phyloP scores from a whole-genome alignment of 2,329 filamentous ascomycete genomes.

The Polychaeton citri region DNA sequence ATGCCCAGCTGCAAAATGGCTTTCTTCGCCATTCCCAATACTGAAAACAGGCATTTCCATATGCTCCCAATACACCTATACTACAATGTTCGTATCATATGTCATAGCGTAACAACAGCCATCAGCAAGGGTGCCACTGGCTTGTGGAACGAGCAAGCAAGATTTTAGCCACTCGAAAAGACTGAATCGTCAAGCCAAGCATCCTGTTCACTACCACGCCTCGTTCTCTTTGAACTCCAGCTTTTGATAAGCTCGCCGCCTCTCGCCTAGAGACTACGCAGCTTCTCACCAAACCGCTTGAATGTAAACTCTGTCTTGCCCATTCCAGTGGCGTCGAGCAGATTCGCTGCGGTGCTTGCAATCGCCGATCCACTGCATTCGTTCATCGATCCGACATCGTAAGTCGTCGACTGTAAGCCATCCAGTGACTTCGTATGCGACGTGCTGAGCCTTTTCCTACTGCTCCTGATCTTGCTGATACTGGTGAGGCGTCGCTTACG shows the following conservation, averaged over 20 bases:
- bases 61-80: no score
- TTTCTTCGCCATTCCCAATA: no score
- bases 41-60: no score
- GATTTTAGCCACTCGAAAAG: no score
- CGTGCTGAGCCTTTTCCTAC: not conserved
- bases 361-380: conserved; percentile 9
- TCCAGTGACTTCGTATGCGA: conserved; percentile 7
- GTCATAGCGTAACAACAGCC: no score
- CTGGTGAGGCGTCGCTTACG: conserved; percentile 13
- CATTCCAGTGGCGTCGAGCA: conserved; percentile 26
- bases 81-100: no score
- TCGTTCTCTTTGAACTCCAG: conserved; percentile 11
- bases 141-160: no score
- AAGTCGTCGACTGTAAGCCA: conserved; percentile 14
- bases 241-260: conserved; percentile 21
- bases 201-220: conserved; percentile 7
- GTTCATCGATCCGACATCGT: conserved; percentile 14
- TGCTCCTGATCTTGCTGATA: conserved; percentile 11
- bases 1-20: no score
- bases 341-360: conserved; percentile 13
- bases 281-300: conserved; percentile 25
- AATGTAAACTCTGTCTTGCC: conserved; percentile 26
- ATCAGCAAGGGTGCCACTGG: no score
- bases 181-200: conserved; percentile 14
- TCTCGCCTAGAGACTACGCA: conserved; percentile 22